Conservation (phyloP, 345 rosid genomes). For the Clausena lansium region DNA sequence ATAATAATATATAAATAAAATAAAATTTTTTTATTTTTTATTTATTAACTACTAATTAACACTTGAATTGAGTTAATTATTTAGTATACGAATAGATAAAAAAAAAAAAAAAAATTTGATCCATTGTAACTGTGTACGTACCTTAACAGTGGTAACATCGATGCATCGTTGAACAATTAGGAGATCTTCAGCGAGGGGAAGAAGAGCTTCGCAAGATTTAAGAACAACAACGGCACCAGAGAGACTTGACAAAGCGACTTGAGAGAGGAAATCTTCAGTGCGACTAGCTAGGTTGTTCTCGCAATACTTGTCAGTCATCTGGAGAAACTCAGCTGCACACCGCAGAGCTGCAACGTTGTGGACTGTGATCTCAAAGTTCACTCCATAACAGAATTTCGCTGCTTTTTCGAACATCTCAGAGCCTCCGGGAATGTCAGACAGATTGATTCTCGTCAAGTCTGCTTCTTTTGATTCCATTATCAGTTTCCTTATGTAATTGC, state of each 20-base stretch:
- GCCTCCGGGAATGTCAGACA: slow-evolving; percentile 89
- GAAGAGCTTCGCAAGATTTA: slow-evolving; percentile 77
- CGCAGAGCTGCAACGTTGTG: slow-evolving; percentile 90
- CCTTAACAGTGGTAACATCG: slow-evolving; percentile 63
- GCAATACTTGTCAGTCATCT: slow-evolving; percentile 79
- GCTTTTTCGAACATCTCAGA: slow-evolving; percentile 91
- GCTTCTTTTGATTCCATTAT: slow-evolving; percentile 68
- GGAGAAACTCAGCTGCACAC: slow-evolving; percentile 84
- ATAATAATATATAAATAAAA: too few relatives aligned
- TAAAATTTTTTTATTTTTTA: too few relatives aligned
- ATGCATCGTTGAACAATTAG: slow-evolving; percentile 68
- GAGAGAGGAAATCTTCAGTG: slow-evolving; percentile 81
- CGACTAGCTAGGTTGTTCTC: slow-evolving; percentile 74
- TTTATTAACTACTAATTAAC: too few relatives aligned
- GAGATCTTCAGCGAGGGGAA: slow-evolving; percentile 73
- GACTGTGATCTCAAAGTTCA: slow-evolving; percentile 92
- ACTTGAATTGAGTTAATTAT: too few relatives aligned
- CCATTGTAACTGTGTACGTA: slow-evolving; percentile 7
- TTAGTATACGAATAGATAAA: too few relatives aligned
- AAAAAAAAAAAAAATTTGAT: too few relatives aligned
- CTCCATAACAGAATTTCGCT: slow-evolving; percentile 90
- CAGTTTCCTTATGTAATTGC: slow-evolving; percentile 78
- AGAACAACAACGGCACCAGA: slow-evolving; percentile 83
- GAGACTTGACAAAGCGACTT: slow-evolving; percentile 79
- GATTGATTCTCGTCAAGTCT: slow-evolving; percentile 54